Conservation (phyloP, 371 early-diverging fungal species). For the Rhizopus delemar region DNA sequence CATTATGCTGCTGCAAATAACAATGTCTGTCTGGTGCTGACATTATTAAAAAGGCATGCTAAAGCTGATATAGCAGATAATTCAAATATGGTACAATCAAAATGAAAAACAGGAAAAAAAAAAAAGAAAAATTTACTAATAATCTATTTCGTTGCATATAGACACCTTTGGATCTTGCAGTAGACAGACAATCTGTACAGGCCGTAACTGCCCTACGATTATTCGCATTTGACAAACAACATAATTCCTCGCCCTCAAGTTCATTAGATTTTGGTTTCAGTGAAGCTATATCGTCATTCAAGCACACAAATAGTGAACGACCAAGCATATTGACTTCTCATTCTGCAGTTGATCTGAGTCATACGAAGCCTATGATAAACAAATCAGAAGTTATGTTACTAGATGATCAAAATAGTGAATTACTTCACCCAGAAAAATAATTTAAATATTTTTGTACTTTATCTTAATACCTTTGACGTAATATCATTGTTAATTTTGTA, state of each 20-base stretch:
- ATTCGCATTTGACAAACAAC: constrained; percentile 54
- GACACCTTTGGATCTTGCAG: constrained; percentile 74
- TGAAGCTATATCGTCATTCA: constrained; percentile 57
- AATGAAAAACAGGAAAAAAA: background rate
- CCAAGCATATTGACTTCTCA: constrained; percentile 28
- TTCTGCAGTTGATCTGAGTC: constrained; percentile 40
- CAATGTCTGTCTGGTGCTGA: constrained; percentile 63
- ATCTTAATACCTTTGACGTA: too few species aligned
- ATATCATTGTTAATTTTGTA: too few species aligned
- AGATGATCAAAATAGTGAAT: constrained; percentile 39
- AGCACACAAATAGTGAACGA: constrained; percentile 23
- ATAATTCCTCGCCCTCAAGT: constrained; percentile 45
- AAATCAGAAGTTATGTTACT: constrained; percentile 26
- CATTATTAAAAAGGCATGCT: constrained; percentile 69
- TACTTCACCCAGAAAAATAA: constrained; percentile 30
- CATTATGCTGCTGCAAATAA: constrained; percentile 77
- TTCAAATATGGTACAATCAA: constrained; percentile 46
- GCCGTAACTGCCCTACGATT: constrained; percentile 63
- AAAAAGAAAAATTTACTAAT: background rate
- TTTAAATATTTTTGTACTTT: background rate
- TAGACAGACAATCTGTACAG: constrained; percentile 60
- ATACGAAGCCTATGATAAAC: constrained; percentile 10
- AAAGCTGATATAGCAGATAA: constrained; percentile 65
- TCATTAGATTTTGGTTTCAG: constrained; percentile 55
- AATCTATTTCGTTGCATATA: constrained; percentile 10